A percentile compares a stretch with the other conserved stretches of the same genome.
phyloP scores from a whole-genome alignment of 768 basidiomycete species.

The Mycena galopus region DNA sequence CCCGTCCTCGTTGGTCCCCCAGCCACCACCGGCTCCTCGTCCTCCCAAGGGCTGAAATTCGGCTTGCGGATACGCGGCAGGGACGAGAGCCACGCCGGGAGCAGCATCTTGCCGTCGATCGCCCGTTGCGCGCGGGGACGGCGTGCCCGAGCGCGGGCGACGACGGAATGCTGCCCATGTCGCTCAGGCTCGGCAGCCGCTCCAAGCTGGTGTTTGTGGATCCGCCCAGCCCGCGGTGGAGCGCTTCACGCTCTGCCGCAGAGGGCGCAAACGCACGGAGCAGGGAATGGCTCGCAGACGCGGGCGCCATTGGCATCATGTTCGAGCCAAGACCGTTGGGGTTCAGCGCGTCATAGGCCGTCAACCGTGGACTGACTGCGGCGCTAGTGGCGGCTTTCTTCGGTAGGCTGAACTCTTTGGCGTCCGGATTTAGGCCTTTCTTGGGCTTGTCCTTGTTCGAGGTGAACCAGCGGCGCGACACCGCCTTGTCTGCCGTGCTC shows the following conservation, averaged over 20 bases:
- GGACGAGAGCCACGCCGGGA: slow-evolving; percentile 80
- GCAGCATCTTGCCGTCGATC: slow-evolving; percentile 47
- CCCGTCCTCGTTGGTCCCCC: slow-evolving; percentile 14
- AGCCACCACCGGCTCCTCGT: slow-evolving; percentile 63
- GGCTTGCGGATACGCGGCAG: slow-evolving; percentile 75
- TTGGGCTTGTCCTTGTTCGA: slow-evolving; percentile 62
- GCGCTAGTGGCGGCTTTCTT: slow-evolving; percentile 44
- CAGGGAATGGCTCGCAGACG: slow-evolving; percentile 62
- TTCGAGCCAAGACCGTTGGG: slow-evolving; percentile 66
- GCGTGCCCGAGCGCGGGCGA: slow-evolving; percentile 70
- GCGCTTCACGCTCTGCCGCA: slow-evolving; percentile 86
- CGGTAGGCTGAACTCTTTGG: slow-evolving; percentile 82
- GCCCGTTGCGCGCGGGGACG: slow-evolving; percentile 41
- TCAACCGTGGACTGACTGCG: slow-evolving; percentile 33
- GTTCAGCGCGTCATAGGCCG: slow-evolving; percentile 68
- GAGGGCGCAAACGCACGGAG: slow-evolving; percentile 91
- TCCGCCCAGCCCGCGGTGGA: slow-evolving; percentile 83
- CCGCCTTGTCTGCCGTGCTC: slow-evolving; percentile 43
- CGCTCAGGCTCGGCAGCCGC: slow-evolving; percentile 81
- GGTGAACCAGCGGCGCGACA: slow-evolving; percentile 62
- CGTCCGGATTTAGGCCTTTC: slow-evolving; percentile 87
- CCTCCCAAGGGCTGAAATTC: slow-evolving; percentile 88
- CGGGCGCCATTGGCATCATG: slow-evolving; percentile 47
- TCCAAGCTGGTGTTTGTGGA: slow-evolving; percentile 83
- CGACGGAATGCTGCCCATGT: slow-evolving; percentile 80